Evolutionary conservation across 192 early-diverging fungal species (phyloP), one percentile per base, ranked within the genome.

Genomic region (Umbelopsis ramanniana): DNA sequence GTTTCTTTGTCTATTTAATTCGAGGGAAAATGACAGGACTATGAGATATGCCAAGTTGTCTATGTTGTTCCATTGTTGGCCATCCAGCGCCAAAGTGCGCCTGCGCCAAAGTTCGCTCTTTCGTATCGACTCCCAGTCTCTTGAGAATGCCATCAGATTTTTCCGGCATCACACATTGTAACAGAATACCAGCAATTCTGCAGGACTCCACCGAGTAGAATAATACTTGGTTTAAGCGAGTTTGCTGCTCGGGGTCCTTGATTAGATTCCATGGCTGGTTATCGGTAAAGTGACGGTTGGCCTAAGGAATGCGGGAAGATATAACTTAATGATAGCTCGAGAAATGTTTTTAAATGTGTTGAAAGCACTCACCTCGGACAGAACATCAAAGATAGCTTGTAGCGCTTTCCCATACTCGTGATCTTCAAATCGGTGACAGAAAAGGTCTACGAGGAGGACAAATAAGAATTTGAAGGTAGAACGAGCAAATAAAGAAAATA

Each of bases 111-210:
- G 57, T 69, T 17, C 94, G 87, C 63, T 93, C 86, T 5, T 77
- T 74, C 17, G 19, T 60, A 6, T 77, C 55, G 8, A 96, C 83
- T 6, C 80, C 84, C 11, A 98, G 69, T 19, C 82, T 81, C 68
- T 92, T 84, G 69, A 98, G 77, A 50, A 98, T 77, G 50, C 72
- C 69, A 1, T 69, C 71, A 48, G 89, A 83, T 76, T 94, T 96
- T 2, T 79, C 77, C 9, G 97, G 97, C 89, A 97, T 94, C 21
- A 96, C 86, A 7, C 94, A 93, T 73, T 92, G 90, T 52, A 97
- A 78, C 46, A 96, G 74, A 35, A 97, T 81, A 15, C 82, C 90
- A 4, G 90, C 83, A 26, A 94, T 57, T 11, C 96, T 87, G 33
- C 88, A 85, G 0, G 93, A 83, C 77, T 97, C 95, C 46, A 92